These are phyloP conservation scores for Kodamaea fungicola DNA, from an alignment of 1,139 yeast species.

Conservation along the genomic window DNA sequence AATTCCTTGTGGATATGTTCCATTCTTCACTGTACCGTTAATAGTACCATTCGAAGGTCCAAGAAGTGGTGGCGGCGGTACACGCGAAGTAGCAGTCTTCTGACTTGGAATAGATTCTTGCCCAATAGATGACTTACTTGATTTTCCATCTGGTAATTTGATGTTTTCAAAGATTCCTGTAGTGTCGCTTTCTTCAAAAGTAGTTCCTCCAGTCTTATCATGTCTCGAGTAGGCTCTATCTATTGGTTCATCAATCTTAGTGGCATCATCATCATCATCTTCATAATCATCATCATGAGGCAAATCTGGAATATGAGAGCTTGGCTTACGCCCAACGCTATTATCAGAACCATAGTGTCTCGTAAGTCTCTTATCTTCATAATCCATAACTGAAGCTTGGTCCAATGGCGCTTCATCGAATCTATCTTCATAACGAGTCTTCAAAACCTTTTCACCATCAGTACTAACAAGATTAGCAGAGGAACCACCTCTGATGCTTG, in stretches of 20 bases:
- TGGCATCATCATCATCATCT: conserved; percentile 30
- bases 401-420: conserved; percentile 35
- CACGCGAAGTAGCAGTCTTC: neutral
- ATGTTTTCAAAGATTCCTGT: conserved; percentile 40
- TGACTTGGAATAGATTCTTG: neutral
- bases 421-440: conserved; percentile 45
- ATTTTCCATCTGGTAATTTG: conserved; percentile 36
- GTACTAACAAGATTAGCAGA: conserved; percentile 4
- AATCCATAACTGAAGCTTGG: conserved; percentile 39
- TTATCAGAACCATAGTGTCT: conserved; percentile 21
- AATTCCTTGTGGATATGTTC: conserved; percentile 2
- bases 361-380: conserved; percentile 30
- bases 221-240: conserved; percentile 9
- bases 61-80: conserved; percentile 1
- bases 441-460: conserved; percentile 20
- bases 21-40: neutral
- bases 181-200: conserved; percentile 16
- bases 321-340: conserved; percentile 23
- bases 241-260: conserved; percentile 22
- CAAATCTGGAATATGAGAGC: conserved; percentile 32
- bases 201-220: conserved; percentile 4
- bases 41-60: conserved; percentile 6
- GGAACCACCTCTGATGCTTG: conserved; percentile 4
- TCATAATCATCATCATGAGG: conserved; percentile 21
- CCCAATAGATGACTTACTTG: conserved; percentile 11